These are phyloP conservation scores for Akebia trifoliata DNA, from an alignment of 164 flowering plant species.

Conservation along the genomic window DNA sequence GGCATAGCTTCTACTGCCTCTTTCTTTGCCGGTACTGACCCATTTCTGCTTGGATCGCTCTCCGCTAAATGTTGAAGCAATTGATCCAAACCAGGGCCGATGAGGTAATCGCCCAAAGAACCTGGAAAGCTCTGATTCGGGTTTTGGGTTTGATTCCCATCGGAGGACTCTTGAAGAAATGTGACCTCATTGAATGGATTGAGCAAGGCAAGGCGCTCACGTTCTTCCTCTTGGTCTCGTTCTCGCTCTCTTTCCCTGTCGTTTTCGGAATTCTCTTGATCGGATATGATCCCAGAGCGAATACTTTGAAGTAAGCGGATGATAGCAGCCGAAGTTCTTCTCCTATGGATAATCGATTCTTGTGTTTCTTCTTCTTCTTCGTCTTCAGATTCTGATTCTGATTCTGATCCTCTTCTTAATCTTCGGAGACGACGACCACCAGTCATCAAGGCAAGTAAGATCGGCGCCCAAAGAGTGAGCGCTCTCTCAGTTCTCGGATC, in stretches of 20 bases:
- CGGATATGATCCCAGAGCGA: conserved; percentile 38
- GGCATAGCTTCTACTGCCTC: conserved; percentile 79
- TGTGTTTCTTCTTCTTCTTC: conserved; percentile 22
- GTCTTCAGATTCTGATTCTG: conserved; percentile 34
- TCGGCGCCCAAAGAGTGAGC: conserved; percentile 76
- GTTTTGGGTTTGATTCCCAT: conserved; percentile 20
- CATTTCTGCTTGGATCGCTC: conserved; percentile 78
- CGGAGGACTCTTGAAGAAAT: conserved; percentile 45
- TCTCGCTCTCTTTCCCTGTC: conserved; percentile 29
- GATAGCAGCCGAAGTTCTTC: conserved; percentile 63
- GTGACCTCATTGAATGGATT: conserved; percentile 59
- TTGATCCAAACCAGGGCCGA: conserved; percentile 70
- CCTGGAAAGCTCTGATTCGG: conserved; percentile 31
- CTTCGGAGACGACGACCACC: conserved; percentile 30
- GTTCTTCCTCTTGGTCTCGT: conserved; percentile 22
- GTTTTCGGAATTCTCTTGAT: conserved; percentile 33
- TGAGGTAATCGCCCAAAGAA: conserved; percentile 64
- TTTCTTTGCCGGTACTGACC: conserved; percentile 83
- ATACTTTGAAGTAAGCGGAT: conserved; percentile 53
- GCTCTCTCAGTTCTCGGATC: conserved; percentile 53
- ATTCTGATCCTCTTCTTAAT: conserved; percentile 20
- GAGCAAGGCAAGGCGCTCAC: conserved; percentile 51
- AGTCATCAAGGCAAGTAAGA: conserved; percentile 72
- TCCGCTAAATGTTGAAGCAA: conserved; percentile 84
- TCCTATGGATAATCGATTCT: conserved; percentile 40